Evolutionary conservation across 2,329 filamentous ascomycete species (phyloP).

Genomic region (Aschersonia sp.): DNA sequence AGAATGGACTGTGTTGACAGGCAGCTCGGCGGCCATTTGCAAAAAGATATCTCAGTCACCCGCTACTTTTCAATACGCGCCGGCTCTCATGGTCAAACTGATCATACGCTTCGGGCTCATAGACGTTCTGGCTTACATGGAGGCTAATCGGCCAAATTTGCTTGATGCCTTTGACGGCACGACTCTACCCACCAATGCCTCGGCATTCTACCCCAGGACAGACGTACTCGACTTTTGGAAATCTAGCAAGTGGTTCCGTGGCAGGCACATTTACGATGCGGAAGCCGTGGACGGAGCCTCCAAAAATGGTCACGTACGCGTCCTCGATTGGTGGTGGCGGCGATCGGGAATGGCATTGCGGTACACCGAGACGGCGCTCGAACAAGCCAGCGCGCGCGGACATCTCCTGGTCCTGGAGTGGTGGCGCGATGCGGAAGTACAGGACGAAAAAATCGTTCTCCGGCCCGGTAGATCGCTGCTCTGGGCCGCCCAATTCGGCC

Average conservation of each 20-base stretch:
- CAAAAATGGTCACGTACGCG: conserved; percentile 67
- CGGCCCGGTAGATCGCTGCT: conserved; percentile 77
- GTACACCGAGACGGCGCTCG: conserved; percentile 76
- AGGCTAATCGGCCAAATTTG: conserved; percentile 49
- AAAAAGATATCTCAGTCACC: conserved; percentile 58
- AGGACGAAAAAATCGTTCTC: conserved; percentile 43
- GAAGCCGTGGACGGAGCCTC: conserved; percentile 83
- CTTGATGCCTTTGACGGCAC: conserved; percentile 80
- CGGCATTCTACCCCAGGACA: conserved; percentile 68
- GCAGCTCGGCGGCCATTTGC: conserved; percentile 55
- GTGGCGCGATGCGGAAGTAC: conserved; percentile 64
- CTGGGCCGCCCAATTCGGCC: conserved; percentile 71
- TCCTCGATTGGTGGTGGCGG: conserved; percentile 84
- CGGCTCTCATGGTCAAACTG: conserved; percentile 68
- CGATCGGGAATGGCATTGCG: conserved; percentile 63
- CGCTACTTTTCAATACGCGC: conserved; percentile 55
- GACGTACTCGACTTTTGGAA: conserved; percentile 89
- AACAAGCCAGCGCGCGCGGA: conserved; percentile 73
- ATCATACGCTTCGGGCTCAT: conserved; percentile 85
- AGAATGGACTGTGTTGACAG: conserved; percentile 71
- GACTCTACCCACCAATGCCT: conserved; percentile 76
- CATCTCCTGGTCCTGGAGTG: conserved; percentile 80
- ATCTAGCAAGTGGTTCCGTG: conserved; percentile 65
- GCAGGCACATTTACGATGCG: conserved; percentile 64
- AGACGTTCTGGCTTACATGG: conserved; percentile 56